Evolutionary conservation across 2,329 filamentous ascomycete genomes (phyloP).

Genomic region (Cercospora zeina): DNA sequence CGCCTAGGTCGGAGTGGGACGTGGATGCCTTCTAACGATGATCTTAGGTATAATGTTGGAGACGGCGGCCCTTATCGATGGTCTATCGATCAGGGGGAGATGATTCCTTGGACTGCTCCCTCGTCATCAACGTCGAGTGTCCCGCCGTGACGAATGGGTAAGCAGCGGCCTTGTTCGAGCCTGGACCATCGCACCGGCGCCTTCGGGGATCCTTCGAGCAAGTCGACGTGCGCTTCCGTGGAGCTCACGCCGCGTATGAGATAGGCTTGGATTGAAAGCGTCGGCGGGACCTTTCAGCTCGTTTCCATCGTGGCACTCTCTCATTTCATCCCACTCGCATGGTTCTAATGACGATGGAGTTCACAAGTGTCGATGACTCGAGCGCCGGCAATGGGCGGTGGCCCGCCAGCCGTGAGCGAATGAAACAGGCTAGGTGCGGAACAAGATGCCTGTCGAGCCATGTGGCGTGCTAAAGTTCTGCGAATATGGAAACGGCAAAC

Average conservation of each 20-base stretch:
- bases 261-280: not conserved
- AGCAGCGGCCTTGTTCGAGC: not conserved
- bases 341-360: too few relatives aligned
- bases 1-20: not conserved
- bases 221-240: not conserved
- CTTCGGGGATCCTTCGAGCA: not conserved
- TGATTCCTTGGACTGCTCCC: slow-evolving; percentile 43
- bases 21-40: slow-evolving; percentile 40
- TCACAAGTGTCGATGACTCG: not conserved
- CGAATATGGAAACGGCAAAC: not conserved
- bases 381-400: not conserved
- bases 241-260: not conserved
- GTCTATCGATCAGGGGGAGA: slow-evolving; percentile 58
- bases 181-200: not conserved
- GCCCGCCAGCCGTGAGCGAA: not conserved
- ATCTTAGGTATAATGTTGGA: slow-evolving; percentile 81
- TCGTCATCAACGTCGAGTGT: not conserved
- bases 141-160: not conserved
- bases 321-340: not conserved
- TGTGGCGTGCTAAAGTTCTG: slow-evolving; percentile 3
- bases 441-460: slow-evolving; percentile 2
- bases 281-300: not conserved
- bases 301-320: not conserved
- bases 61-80: slow-evolving; percentile 67
- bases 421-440: not conserved